These are phyloP conservation scores for Babesia bigemina DNA, from an alignment of 169 alveolate genomes.

Conservation along the genomic window DNA sequence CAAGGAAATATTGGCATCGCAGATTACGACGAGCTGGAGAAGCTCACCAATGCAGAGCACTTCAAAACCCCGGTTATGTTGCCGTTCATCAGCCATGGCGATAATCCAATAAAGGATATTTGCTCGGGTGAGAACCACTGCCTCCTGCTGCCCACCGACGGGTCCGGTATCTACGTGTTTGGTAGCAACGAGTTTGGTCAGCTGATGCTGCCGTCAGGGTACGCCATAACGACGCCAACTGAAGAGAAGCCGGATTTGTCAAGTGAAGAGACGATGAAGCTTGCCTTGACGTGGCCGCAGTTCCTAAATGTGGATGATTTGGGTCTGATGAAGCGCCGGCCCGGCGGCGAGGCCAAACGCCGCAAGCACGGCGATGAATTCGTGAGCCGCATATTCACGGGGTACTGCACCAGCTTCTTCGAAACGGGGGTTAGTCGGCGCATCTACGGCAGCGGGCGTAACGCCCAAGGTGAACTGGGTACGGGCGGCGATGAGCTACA, in stretches of 20 bases:
- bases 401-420: slow-evolving; percentile 81
- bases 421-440: slow-evolving; percentile 68
- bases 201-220: slow-evolving; percentile 50
- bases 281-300: slow-evolving; percentile 64
- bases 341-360: slow-evolving; percentile 16
- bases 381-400: slow-evolving; percentile 72
- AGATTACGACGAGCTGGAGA: slow-evolving; percentile 60
- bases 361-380: slow-evolving; percentile 57
- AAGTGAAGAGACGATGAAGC: slow-evolving; percentile 8
- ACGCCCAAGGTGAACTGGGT: slow-evolving; percentile 84
- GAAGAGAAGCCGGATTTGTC: slow-evolving; percentile 41
- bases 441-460: slow-evolving; percentile 82
- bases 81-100: slow-evolving; percentile 28
- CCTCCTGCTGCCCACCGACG: slow-evolving; percentile 58
- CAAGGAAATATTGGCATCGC: slow-evolving; percentile 82
- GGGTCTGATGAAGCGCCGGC: background rate
- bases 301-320: slow-evolving; percentile 37
- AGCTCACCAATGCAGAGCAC: slow-evolving; percentile 29
- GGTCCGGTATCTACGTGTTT: slow-evolving; percentile 64
- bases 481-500: slow-evolving; percentile 63
- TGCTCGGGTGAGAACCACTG: slow-evolving; percentile 79
- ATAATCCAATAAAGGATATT: slow-evolving; percentile 58
- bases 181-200: slow-evolving; percentile 81
- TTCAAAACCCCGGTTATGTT: slow-evolving; percentile 27
- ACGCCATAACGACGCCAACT: slow-evolving; percentile 27